A percentile compares a stretch with the other conserved stretches of the same genome.
Conservation (phyloP, 176 grass and related monocot genomes). For the Oryza glumipatula region DNA sequence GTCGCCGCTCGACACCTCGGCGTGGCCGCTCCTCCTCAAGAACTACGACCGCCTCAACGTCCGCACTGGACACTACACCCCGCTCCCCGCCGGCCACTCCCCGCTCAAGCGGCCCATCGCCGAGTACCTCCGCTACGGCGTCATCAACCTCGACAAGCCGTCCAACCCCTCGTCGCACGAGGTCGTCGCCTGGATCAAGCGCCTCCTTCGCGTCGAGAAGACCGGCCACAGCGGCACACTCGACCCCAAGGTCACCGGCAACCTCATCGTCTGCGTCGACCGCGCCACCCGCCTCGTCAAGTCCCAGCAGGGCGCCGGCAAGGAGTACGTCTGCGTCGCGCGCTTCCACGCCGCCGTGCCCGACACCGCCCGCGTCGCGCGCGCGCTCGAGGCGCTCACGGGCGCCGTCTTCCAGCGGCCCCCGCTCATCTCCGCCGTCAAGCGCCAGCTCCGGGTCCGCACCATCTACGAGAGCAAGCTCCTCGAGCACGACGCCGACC, state of each 20-base stretch:
- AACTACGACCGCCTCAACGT: conserved; percentile 69
- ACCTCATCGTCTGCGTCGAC: conserved; percentile 96
- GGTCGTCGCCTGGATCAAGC: conserved; percentile 61
- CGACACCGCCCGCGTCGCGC: conserved; percentile 65
- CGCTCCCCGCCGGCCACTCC: conserved; percentile 59
- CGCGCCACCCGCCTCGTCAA: conserved; percentile 94
- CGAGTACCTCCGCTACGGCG: conserved; percentile 56
- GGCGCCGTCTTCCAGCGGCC: conserved; percentile 96
- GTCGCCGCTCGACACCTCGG: conserved; percentile 46
- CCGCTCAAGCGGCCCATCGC: conserved; percentile 59
- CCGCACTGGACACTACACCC: conserved; percentile 63
- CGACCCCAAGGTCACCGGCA: conserved; percentile 97
- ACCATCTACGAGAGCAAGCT: conserved; percentile 98
- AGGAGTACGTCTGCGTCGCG: conserved; percentile 92
- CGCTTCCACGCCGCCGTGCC: conserved; percentile 87
- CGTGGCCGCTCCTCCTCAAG: conserved; percentile 66
- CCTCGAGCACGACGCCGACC: conserved; percentile 78
- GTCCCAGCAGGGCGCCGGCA: conserved; percentile 91
- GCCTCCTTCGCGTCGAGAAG: conserved; percentile 73
- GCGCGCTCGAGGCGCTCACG: conserved; percentile 82
- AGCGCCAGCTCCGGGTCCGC: conserved; percentile 90
- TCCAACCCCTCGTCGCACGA: conserved; percentile 63
- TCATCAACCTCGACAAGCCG: conserved; percentile 65
- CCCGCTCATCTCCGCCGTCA: conserved; percentile 94
- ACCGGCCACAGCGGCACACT: conserved; percentile 89